Base-by-base conservation (phyloP, 2,329 filamentous ascomycete genomes). In the Fusarium sp. region DNA sequence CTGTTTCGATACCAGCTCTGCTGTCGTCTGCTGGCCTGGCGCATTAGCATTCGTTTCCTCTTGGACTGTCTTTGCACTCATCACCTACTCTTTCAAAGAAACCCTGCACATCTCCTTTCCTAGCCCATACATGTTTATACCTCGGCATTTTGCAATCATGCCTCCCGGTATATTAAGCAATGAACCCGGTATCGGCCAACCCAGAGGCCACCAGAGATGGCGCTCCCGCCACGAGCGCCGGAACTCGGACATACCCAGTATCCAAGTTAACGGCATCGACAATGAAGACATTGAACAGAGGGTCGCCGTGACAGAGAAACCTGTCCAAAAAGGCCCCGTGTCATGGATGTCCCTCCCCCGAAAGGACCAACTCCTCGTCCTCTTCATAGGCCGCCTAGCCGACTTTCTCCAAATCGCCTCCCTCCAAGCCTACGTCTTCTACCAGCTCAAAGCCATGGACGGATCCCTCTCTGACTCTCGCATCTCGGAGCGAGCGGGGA, bases 391-490 rank as follows among this genome's bases (percentile, higher is more conserved):
- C 57, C 90, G 93, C 18, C 84, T 95, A 9, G 92, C 92, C 10
- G 93, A 95, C 80, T 94, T 93, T 54, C 83, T 95, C 41, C 92
- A 93, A 6, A 89, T 94, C 68, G 93, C 92, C 8, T 91, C 89
- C 2, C 81, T 93, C 37, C 89, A 92, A 78, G 88, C 91, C 48
- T 95, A 94, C 80, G 89, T 95, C 80, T 95, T 93, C 83, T 94
- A 93, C 82, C 92, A 94, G 81, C 88, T 95, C 16, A 91, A 90
- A 75, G 92, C 90, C 5, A 93, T 95, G 79, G 81, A 85, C 69
- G 87, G 87, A 2, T 88, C 87, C 0, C 80, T 88, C 16, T 85
- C 87, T 18, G 86, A 89, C 65, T 80, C 86, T 27, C 81, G 84
- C 56, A 92, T 94, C 66, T 90, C 93, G 0, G 87, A 87, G 6